Evolutionary conservation across 768 basidiomycete species (phyloP).

Genomic region (Lactifluus pinguis): DNA sequence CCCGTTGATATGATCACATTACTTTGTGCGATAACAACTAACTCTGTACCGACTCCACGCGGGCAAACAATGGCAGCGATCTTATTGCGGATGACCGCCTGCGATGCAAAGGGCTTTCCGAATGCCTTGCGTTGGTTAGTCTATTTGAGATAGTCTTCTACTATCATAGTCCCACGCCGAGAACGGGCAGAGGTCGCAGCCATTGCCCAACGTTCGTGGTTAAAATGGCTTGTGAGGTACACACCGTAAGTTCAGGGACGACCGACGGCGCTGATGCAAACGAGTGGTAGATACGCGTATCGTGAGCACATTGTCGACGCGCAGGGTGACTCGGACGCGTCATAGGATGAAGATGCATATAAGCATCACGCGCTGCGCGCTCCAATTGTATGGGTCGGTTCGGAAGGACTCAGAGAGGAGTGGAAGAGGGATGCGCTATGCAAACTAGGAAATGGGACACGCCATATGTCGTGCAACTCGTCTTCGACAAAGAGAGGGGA

Average conservation of each 20-base stretch:
- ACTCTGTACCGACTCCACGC: conserved; percentile 70
- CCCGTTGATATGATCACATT: neutral
- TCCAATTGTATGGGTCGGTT: neutral
- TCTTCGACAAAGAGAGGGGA: conserved; percentile 81
- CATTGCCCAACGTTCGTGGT: conserved; percentile 94
- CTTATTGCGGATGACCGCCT: conserved; percentile 83
- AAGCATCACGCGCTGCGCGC: conserved; percentile 49
- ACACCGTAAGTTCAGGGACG: neutral
- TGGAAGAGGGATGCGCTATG: conserved; percentile 51
- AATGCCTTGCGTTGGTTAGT: conserved; percentile 83
- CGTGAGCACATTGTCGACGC: conserved; percentile 92
- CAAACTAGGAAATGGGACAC: conserved; percentile 75
- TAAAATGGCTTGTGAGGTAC: conserved; percentile 65
- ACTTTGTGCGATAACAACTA: conserved; percentile 34
- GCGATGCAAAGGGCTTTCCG: conserved; percentile 75
- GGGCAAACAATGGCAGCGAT: conserved; percentile 81
- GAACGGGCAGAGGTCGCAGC: conserved; percentile 54
- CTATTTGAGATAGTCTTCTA: conserved; percentile 92
- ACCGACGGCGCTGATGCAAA: conserved; percentile 49
- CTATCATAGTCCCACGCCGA: conserved; percentile 57
- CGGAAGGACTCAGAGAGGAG: neutral
- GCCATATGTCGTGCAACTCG: conserved; percentile 95
- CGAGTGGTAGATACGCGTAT: conserved; percentile 85
- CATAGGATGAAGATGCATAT: conserved; percentile 85
- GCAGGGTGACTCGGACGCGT: conserved; percentile 85